phyloP scores from a whole-genome alignment of 352 stramenopile genomes.

The Pythium folliculosum region DNA sequence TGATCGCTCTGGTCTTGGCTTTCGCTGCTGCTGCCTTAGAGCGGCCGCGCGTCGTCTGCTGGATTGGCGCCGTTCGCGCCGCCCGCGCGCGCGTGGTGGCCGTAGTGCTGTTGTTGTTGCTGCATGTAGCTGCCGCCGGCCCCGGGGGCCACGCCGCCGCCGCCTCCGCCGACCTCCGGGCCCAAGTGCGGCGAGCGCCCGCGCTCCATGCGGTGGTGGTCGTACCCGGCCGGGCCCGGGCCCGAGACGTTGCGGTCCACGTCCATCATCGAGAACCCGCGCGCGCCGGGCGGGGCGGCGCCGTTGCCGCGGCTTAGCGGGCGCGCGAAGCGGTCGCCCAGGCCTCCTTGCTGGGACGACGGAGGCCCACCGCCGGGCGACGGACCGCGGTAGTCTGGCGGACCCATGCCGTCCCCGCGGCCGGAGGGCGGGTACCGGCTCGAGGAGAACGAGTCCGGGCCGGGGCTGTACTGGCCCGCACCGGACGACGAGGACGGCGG shows the following conservation, averaged over 20 bases:
- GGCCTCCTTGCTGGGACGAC: constrained; percentile 2
- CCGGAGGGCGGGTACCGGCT: constrained; percentile 24
- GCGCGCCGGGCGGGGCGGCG: constrained; percentile 4
- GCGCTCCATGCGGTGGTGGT: constrained; percentile 29
- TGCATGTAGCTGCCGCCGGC: constrained; percentile 16
- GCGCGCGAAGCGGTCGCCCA: constrained; percentile 24
- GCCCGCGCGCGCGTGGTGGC: constrained; percentile 26
- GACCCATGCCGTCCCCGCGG: constrained; percentile 3
- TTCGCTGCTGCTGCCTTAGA: not conserved
- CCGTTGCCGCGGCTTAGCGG: constrained; percentile 20
- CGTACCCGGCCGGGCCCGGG: constrained; percentile 13
- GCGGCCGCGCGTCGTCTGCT: constrained; percentile 18
- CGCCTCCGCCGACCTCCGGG: not conserved
- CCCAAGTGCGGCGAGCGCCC: constrained; percentile 26
- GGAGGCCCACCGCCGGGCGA: constrained; percentile 8
- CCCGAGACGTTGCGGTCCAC: constrained; percentile 49
- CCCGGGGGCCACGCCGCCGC: constrained; percentile 4
- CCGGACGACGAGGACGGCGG: not conserved
- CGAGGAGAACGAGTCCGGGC: constrained; percentile 23
- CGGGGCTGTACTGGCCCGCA: constrained; percentile 26
- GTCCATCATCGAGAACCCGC: constrained; percentile 68
- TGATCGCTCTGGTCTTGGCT: too few relatives aligned
- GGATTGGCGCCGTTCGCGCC: constrained; percentile 26
- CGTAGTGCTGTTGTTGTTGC: constrained; percentile 14
- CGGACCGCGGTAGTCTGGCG: constrained; percentile 7